A percentile compares a stretch with the other conserved stretches of the same genome.
Conservation (phyloP, 768 basidiomycete genomes). For the Amyloporia xantha region DNA sequence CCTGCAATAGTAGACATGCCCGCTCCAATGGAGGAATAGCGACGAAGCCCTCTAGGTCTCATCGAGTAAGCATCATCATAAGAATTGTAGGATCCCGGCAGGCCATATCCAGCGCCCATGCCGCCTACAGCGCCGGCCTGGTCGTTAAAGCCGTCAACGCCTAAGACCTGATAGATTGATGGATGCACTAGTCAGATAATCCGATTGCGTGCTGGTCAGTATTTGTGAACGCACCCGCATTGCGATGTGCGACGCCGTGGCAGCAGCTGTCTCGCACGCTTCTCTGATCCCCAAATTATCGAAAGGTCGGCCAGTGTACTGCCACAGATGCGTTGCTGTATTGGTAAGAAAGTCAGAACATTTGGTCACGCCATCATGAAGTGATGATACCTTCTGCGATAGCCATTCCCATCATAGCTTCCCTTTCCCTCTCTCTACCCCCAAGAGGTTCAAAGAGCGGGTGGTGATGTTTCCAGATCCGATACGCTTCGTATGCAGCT, state of each 20-base stretch:
- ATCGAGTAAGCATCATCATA: background rate
- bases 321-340: conserved; percentile 51
- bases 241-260: conserved; percentile 34
- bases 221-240: conserved; percentile 6
- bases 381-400: conserved; percentile 62
- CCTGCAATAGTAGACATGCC: background rate
- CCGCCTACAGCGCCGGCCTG: background rate
- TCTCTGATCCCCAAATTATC: conserved; percentile 41
- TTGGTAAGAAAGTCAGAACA: background rate
- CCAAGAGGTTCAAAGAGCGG: conserved; percentile 49
- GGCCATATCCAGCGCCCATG: background rate
- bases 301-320: conserved; percentile 36
- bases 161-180: background rate
- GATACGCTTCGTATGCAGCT: conserved; percentile 72
- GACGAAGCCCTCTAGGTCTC: background rate
- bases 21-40: background rate
- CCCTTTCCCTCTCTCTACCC: conserved; percentile 52
- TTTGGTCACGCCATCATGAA: too few species aligned
- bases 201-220: background rate
- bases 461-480: conserved; percentile 56
- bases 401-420: conserved; percentile 61
- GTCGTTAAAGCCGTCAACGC: background rate
- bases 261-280: conserved; percentile 60
- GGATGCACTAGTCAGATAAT: background rate
- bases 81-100: background rate